Base-by-base conservation (phyloP, 2,329 filamentous ascomycete species). In the Hypoxylon sp. region DNA sequence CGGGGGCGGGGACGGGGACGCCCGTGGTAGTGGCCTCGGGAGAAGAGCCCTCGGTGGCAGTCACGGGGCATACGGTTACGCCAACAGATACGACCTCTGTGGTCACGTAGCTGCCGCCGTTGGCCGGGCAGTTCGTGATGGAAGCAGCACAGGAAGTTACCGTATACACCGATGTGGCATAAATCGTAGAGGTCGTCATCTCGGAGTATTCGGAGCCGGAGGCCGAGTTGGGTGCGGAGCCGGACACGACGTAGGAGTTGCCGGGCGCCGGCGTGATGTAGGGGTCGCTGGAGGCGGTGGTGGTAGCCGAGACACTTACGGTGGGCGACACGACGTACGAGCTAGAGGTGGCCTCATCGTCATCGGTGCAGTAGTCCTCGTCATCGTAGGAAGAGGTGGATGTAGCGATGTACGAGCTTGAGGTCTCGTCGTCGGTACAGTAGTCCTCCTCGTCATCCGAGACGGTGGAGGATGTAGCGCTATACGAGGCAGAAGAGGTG, bases 101-200 rank as follows among this genome's bases (percentile, higher is more conserved):
- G 1, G 70, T 71, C 1, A 69, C 66, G 54, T 71, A 62, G 32
- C 66, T 64, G 37, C 61, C 51, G 32, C 66, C 65, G 39, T 59
- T 46, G 13, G 65, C 68, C 13, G 65, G 65, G 59, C 68, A 70
- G 58, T 70, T 57, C 3, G 65, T 64, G 17, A 70, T 60, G 17
- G 60, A 63, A 2, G 61, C 15, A 3, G 68, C 57, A 22, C 68
- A 70, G 3, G 68, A 70, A 10, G 66, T 70, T 22, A 72, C 54
- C 34, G 71, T 72, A 56, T 70, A 55, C 19, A 68, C 59, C 28
- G 52, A 71, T n/a, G 72, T 75, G 11, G 68, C 56, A 63, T 74
- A 76, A 59, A 76, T 70, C 44, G 75, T 76, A 20, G 74, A 76
- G 15, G 75, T 78, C 24, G 74, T 75, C 48, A 67, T 60, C 32